Evolutionary conservation across 345 rosid species (phyloP).

Genomic region (Bruguiera gymnorhiza): DNA sequence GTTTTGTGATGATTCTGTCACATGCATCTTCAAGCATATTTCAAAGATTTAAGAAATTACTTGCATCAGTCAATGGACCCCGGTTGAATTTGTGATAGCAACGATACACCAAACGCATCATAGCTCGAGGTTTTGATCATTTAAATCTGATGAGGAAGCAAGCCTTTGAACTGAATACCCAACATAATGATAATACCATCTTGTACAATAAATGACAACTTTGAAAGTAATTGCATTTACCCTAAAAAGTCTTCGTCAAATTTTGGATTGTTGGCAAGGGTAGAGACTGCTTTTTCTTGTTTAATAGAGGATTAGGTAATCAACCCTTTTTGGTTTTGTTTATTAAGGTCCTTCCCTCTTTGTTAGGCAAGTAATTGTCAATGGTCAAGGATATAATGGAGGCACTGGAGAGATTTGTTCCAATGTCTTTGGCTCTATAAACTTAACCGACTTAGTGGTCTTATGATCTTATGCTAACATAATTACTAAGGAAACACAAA

Average conservation of each 20-base stretch:
- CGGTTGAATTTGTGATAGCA: background rate
- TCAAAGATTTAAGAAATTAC: background rate
- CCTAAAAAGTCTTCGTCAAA: background rate
- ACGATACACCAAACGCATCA: background rate
- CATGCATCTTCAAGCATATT: background rate
- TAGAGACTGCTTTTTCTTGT: background rate
- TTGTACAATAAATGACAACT: background rate
- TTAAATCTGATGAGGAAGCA: background rate
- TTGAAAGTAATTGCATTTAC: background rate
- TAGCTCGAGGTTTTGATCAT: background rate
- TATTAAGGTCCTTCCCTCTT: background rate
- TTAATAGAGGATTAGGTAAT: background rate
- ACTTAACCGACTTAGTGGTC: background rate
- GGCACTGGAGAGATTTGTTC: background rate
- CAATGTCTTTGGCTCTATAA: background rate
- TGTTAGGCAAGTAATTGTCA: conserved; percentile 3
- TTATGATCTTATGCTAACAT: background rate
- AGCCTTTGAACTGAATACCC: background rate
- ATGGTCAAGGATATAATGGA: background rate
- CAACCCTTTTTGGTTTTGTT: background rate
- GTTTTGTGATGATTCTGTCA: background rate
- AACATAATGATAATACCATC: background rate
- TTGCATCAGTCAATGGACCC: background rate
- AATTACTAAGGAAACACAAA: background rate
- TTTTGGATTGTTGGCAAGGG: background rate